Conservation (phyloP, 2,329 filamentous ascomycete genomes). For the Cercospora sojina region DNA sequence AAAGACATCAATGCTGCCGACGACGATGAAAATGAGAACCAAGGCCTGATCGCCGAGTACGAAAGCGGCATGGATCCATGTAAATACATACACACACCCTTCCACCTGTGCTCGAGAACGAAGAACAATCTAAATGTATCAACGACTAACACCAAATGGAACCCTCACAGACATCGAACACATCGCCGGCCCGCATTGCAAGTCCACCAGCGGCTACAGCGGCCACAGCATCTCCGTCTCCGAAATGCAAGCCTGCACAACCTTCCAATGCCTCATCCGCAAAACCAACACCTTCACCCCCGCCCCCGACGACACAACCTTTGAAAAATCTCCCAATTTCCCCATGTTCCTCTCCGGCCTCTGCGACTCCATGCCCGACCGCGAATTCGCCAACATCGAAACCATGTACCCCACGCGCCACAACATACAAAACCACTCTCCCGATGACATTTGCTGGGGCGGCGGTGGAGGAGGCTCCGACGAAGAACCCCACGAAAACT, state of each 20-base stretch:
- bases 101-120: too few species aligned
- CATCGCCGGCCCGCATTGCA: constrained; percentile 19
- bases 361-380: constrained; percentile 6
- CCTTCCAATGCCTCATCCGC: constrained; percentile 16
- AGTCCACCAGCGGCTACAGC: constrained; percentile 11
- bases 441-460: not conserved
- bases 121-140: too few species aligned
- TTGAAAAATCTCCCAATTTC: constrained; percentile 6
- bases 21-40: not conserved
- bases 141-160: not conserved
- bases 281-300: constrained; percentile 4
- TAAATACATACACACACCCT: too few species aligned
- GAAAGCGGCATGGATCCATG: too few species aligned
- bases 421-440: not conserved
- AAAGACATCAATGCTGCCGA: not conserved
- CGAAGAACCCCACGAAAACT: not conserved
- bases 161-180: constrained; percentile 12
- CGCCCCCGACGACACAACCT: constrained; percentile 10
- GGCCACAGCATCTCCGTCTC: constrained; percentile 16
- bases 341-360: constrained; percentile 14
- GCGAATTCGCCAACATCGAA: not conserved
- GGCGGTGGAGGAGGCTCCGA: not conserved
- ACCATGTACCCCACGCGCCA: constrained; percentile 13
- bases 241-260: constrained; percentile 19
- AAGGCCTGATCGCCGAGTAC: not conserved